Evolutionary conservation across 2,329 filamentous ascomycete genomes (phyloP).

Genomic region (Calonectria crousiana): DNA sequence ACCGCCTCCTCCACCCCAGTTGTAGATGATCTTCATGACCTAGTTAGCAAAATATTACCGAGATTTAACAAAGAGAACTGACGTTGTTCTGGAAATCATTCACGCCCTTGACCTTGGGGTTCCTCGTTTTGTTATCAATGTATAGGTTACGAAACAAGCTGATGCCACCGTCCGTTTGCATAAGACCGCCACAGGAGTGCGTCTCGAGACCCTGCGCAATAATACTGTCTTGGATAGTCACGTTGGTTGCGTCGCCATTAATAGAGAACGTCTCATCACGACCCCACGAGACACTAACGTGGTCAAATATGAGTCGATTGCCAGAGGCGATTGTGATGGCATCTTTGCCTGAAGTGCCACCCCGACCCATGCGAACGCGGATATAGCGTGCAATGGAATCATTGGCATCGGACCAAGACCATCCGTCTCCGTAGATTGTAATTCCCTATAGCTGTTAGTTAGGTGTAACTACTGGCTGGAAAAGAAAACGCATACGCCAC

Average conservation of each 20-base stretch:
- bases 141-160: conserved; percentile 67
- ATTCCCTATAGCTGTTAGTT: conserved; percentile 48
- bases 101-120: conserved; percentile 68
- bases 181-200: conserved; percentile 64
- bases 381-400: conserved; percentile 68
- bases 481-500: conserved; percentile 51
- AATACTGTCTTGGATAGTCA: conserved; percentile 65
- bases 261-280: conserved; percentile 68
- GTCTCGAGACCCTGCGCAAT: conserved; percentile 66
- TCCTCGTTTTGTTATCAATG: conserved; percentile 68
- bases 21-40: conserved; percentile 60
- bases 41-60: neutral
- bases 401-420: conserved; percentile 64
- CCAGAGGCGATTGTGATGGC: conserved; percentile 66
- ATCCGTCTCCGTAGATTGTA: conserved; percentile 66
- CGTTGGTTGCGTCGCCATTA: conserved; percentile 59
- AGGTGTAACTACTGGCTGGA: neutral
- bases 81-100: conserved; percentile 65
- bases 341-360: conserved; percentile 65
- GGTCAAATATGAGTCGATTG: conserved; percentile 68
- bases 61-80: neutral
- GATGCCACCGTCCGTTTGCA: conserved; percentile 63
- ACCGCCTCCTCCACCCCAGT: conserved; percentile 66
- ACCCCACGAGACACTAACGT: conserved; percentile 66
- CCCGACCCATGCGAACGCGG: conserved; percentile 65